Base-by-base conservation (phyloP, 306 rosid genomes). In the Trifolium dubium region DNA sequence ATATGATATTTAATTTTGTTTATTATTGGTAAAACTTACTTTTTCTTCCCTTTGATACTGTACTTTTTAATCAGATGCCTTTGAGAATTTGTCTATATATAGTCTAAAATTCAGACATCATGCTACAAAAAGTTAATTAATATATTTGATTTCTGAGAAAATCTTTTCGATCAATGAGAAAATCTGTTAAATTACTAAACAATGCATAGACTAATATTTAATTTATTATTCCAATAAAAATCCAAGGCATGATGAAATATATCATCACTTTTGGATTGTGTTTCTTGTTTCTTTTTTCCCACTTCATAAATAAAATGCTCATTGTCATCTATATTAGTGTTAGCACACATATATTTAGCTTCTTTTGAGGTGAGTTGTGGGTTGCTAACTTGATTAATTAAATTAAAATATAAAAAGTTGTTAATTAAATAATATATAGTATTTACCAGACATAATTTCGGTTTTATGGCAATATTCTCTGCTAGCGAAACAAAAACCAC, bases 111-210 rank as follows among this genome's bases (percentile, higher is more conserved):
- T 18, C 65, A 67, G 67, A 47, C 59, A 39, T 29, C 51, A 54
- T 13, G 47, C 12, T 31, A 53, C 5, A 7, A 72, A 40, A 39
- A 30, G 41, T 53, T 14, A 29, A 29, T 44, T n/a, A 17, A 61
- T 13, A 53, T 60, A 46, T 14, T 49, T 41, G 5, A 32, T 65
- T 65, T 18, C 54, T 46, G 35, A 28, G 41, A 72, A 76, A 76
- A 83, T 83, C 84, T 83, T 75, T 68, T 76, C 71, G 82, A 80
- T 28, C 69, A 39, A 47, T 76, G 87, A 71, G 72, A 77, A 84
- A 80, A 77, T 80, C 80, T 77, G 0, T 83, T 13, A 70, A 64
- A 15, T 35, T 51, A 66, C 41, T 77, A 78, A 86, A 80, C 79
- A 74, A 75, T 55, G 70, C 32, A 60, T 69, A 18, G 8, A 28